phyloP scores from a whole-genome alignment of 1,284 basidiomycete genomes.

The Microbotryum saponariae region DNA sequence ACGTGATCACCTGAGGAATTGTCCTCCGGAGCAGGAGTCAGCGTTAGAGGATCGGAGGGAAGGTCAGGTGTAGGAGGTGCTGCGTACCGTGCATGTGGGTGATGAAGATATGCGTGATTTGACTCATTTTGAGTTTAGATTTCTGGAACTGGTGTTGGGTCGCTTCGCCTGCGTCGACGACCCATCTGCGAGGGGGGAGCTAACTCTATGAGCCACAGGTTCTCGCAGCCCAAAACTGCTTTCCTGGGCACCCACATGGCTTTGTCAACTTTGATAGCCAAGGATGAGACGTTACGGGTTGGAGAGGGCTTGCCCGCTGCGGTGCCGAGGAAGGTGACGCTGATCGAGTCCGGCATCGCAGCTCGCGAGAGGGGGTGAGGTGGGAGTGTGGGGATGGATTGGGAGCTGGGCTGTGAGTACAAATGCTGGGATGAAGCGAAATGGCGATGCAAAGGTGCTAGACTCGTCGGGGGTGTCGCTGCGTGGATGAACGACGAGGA shows the following conservation, averaged over 20 bases:
- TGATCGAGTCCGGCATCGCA: constrained; percentile 20
- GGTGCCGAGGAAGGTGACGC: constrained; percentile 34
- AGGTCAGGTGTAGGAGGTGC: constrained; percentile 26
- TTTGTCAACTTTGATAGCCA: constrained; percentile 30
- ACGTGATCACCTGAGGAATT: constrained; percentile 40
- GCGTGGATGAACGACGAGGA: too few species aligned
- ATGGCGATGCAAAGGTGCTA: too few species aligned
- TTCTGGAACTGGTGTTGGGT: constrained; percentile 68
- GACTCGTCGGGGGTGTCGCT: too few species aligned
- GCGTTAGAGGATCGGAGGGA: not conserved
- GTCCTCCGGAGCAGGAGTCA: not conserved
- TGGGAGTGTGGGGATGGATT: not conserved
- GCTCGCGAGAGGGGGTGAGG: not conserved
- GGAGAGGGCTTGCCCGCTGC: constrained; percentile 29
- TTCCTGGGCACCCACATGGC: constrained; percentile 10
- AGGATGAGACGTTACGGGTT: constrained; percentile 30
- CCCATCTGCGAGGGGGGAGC: constrained; percentile 37
- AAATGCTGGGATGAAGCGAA: too few species aligned
- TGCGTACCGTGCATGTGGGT: constrained; percentile 91
- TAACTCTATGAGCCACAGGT: too few species aligned
- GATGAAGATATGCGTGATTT: constrained; percentile 67
- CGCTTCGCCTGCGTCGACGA: constrained; percentile 82
- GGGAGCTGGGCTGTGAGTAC: too few species aligned
- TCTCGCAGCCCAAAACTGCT: too few species aligned
- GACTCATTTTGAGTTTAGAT: constrained; percentile 51